Evolutionary conservation across 345 rosid genomes (phyloP).

Genomic region (Aegle marmelos): DNA sequence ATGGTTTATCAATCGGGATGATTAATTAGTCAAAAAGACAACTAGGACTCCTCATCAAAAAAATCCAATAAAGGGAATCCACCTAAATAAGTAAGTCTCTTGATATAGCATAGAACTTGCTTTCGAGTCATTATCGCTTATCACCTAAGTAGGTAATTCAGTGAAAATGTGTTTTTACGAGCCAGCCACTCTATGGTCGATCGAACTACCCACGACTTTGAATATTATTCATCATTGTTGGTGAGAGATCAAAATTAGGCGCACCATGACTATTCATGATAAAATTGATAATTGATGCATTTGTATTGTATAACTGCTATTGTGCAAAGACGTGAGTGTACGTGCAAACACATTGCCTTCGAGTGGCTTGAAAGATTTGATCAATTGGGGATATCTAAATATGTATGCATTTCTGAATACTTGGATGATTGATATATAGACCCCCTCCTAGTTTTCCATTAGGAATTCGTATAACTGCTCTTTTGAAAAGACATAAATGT

Average conservation of each 20-base stretch:
- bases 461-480: neutral
- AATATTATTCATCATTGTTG: conserved; percentile 16
- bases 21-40: neutral
- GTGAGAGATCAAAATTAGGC: conserved; percentile 9
- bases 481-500: neutral
- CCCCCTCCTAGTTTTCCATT: neutral
- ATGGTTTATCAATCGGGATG: neutral
- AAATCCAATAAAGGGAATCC: neutral
- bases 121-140: neutral
- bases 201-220: conserved; percentile 19
- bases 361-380: too few species aligned
- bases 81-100: neutral
- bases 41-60: conserved; percentile 3
- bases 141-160: neutral
- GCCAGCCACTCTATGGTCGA: conserved; percentile 1
- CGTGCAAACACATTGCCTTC: neutral
- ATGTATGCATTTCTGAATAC: too few species aligned
- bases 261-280: neutral
- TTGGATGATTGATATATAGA: too few species aligned
- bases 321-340: neutral
- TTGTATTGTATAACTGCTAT: neutral
- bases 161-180: neutral
- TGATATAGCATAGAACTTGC: neutral
- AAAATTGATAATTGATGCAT: too few species aligned
- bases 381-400: too few species aligned